Base-by-base conservation (phyloP, 495 filamentous ascomycete genomes). In the Xylaria flabelliformis region DNA sequence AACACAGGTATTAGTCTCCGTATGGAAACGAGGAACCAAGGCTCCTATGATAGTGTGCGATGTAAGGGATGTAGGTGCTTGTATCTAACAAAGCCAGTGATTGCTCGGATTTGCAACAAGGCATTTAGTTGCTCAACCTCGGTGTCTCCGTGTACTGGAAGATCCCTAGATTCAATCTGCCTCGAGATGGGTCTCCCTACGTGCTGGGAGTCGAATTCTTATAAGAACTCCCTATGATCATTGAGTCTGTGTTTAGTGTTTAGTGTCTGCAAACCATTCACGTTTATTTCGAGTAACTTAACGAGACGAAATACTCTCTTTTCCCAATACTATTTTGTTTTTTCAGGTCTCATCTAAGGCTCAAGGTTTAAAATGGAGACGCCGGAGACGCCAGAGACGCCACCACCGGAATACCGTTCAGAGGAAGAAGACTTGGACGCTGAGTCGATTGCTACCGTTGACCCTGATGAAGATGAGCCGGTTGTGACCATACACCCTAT, bases 401-500 rank as follows among this genome's bases (percentile, higher is more conserved):
- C 32, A 34, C 26, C 58, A 2, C 19, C 32, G 34, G 21, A 12
- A 1, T 61, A 36, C 58, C 21, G 24, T 39, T 59, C 51, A 13
- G 21, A n/a, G 13, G 67, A 46, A 4, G 32, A 51, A 50, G 5
- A 36, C 46, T 48, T 36, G 53, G 42, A 46, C 13, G 41, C 19
- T 26, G 24, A 26, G 13, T 48, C 41, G 4, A 44, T 56, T 34
- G 2, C 61, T 24, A 55, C 67, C 15, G 42, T 59, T 8, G 24
- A 6, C n/a, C 55, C 21, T n/a, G 15, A 56, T 19, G 8, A 70
- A 21, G 61, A 70, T 21, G 53, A 75, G 21, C 39, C 72, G 34
- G 26, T 53, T 48, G 10, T 76, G 29, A 71, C 72, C 64, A 80
- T 86, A 29, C 79, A 85, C 51, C 76, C 79, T 19, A 48, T 82